Base-by-base conservation (phyloP, 768 basidiomycete species). In the Lanmaoa pseudosensibilis region DNA sequence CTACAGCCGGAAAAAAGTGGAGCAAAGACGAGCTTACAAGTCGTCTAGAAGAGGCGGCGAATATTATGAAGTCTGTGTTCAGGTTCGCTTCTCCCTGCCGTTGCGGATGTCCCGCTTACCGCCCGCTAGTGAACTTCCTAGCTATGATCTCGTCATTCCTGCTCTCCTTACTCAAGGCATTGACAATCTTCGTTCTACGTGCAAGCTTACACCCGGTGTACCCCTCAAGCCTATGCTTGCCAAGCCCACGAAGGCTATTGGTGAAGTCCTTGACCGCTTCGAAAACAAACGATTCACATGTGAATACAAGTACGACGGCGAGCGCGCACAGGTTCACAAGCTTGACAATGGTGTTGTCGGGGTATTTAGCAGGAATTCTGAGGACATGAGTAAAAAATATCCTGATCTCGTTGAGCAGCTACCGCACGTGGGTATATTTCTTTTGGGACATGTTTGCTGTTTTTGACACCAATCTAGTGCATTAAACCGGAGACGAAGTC, bases 241-340 rank as follows among this genome's bases (percentile, higher is more conserved):
- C 16, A 99, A 98, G 73, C 97, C 97, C 10, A 98, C 96, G 0
- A 99, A 99, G 73, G 97, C 97, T 3, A 98, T 99, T 62, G 88
- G 92, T 15, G 96, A 98, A 74, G 96, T 99, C 19, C 81, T 99
- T 21, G 96, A 99, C 74, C 80, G 94, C 55, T 99, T 98, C 67
- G 97, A 99, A 73, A 87, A 86, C 67, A 95, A 94, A 73, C 83
- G 81, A 52, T 98, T 99, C 69, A 98, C 97, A 10, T 98, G 95
- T 74, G 97, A 99, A 76, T 99, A 99, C 75, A 99, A 99, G 73
- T 99, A 99, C 63, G 97, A 99, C 61, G 97, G 97, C 8, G 97
- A 99, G 71, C 87, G 97, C 46, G 97, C 97, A 16, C 95, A 98
- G 77, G 89, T 96, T 3, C 97, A 99, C 73, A 85, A 80, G 67